These are phyloP conservation scores for Vigna mungo DNA, from an alignment of 306 rosid species.

Conservation along the genomic window DNA sequence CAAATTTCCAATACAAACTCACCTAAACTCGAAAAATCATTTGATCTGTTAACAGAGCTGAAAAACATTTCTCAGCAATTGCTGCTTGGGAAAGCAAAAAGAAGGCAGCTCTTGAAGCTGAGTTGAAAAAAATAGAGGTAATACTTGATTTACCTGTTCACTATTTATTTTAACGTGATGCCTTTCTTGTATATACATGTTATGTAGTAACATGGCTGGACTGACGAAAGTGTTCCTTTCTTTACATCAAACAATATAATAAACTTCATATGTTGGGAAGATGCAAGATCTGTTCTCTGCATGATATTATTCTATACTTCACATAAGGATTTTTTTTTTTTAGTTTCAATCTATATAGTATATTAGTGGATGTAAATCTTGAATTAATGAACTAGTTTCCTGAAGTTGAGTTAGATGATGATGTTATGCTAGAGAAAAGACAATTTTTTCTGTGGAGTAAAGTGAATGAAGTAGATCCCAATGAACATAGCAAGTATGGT, in stretches of 20 bases:
- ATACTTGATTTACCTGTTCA: constrained; percentile 11
- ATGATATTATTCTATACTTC: too few relatives aligned
- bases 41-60: constrained; percentile 65
- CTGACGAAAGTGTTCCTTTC: too few relatives aligned
- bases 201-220: background rate
- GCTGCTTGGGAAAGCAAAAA: constrained; percentile 78
- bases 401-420: too few relatives aligned
- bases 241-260: too few relatives aligned
- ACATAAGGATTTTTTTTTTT: too few relatives aligned
- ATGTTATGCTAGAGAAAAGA: too few relatives aligned
- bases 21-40: constrained; percentile 4
- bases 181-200: background rate
- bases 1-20: background rate
- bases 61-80: constrained; percentile 58
- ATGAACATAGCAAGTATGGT: background rate
- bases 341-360: too few relatives aligned
- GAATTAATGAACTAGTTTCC: too few relatives aligned
- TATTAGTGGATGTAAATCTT: too few relatives aligned
- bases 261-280: too few relatives aligned
- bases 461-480: background rate
- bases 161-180: constrained; percentile 5
- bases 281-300: too few relatives aligned
- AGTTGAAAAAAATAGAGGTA: constrained; percentile 74
- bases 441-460: too few relatives aligned
- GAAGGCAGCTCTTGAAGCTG: constrained; percentile 72